A percentile compares a stretch with the other conserved stretches of the same genome.
phyloP scores from a whole-genome alignment of 208 protist genomes.

The Trichomonas tenax region DNA sequence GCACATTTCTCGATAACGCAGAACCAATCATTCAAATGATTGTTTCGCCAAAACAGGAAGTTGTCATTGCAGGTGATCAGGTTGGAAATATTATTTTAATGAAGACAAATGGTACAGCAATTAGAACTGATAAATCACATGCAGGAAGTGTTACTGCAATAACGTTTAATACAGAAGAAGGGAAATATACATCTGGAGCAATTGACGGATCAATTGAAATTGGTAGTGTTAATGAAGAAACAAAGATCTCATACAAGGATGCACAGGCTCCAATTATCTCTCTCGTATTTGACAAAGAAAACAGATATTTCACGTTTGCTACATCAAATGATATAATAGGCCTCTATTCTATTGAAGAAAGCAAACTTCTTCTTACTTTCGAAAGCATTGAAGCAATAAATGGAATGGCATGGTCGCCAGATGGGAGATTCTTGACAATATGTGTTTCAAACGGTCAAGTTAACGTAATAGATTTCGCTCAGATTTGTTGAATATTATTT shows the following conservation, averaged over 20 bases:
- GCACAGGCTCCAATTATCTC: background rate
- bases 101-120: background rate
- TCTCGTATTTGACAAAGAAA: background rate
- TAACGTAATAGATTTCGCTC: background rate
- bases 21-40: background rate
- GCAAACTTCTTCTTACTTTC: background rate
- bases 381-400: background rate
- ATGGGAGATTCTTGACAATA: background rate
- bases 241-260: background rate
- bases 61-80: background rate
- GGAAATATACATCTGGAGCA: background rate
- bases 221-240: background rate
- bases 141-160: background rate
- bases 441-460: background rate
- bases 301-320: background rate
- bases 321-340: background rate
- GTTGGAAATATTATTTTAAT: background rate
- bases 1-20: background rate
- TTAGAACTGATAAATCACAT: background rate
- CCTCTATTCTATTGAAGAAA: background rate
- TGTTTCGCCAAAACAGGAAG: background rate
- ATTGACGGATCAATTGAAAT: background rate
- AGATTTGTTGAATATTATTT: background rate
- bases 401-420: background rate
- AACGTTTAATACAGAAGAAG: background rate